These are phyloP conservation scores for Microdochium nivale DNA, from an alignment of 2,329 filamentous ascomycete genomes.

Conservation along the genomic window DNA sequence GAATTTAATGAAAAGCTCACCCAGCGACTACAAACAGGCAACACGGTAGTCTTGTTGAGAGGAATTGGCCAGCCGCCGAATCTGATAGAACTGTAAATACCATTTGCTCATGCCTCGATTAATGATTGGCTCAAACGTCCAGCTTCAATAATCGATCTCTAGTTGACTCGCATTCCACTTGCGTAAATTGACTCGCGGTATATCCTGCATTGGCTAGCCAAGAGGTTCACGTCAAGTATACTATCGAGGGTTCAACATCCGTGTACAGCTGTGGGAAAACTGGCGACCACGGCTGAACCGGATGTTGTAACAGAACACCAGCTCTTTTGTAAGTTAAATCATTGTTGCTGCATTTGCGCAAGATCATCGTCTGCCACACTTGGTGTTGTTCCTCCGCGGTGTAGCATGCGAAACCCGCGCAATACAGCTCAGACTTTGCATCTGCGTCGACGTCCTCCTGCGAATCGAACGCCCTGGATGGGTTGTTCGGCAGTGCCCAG, in stretches of 20 bases:
- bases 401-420: not conserved
- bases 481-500: not conserved
- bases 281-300: not conserved
- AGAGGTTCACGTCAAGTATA: not conserved
- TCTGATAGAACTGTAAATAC: conserved; percentile 48
- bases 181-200: too few relatives aligned
- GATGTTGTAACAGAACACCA: not conserved
- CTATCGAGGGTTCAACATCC: not conserved
- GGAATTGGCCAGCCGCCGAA: conserved; percentile 76
- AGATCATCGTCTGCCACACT: not conserved
- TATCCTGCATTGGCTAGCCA: too few relatives aligned
- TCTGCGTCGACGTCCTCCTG: not conserved
- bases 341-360: not conserved
- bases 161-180: too few relatives aligned
- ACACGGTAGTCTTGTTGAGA: conserved; percentile 81
- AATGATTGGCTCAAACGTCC: too few relatives aligned
- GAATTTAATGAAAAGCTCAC: conserved; percentile 87
- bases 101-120: not conserved
- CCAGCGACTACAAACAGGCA: conserved; percentile 63
- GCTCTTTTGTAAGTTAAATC: not conserved
- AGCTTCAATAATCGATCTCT: too few relatives aligned
- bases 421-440: not conserved
- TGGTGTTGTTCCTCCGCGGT: not conserved
- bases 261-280: not conserved
- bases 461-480: not conserved